Evolutionary conservation across 2,329 filamentous ascomycete genomes (phyloP), one percentile per base, ranked within the genome.

Genomic region (Trematosphaeria pertusa): DNA sequence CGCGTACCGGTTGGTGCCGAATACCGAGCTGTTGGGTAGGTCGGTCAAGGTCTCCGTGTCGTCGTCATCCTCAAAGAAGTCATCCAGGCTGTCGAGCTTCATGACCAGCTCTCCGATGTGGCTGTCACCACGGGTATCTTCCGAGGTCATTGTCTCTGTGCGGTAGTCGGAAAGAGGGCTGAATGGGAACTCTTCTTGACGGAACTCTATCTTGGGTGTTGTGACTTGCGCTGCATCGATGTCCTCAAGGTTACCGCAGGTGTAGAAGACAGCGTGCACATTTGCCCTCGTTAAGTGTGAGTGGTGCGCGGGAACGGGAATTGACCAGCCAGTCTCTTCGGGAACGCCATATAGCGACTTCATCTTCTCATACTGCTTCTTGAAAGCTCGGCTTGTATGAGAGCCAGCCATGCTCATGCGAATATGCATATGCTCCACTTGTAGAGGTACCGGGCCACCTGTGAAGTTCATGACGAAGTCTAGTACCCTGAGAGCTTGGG

Each of bases 391-490:
- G 43, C 70, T 78, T 0, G 91, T 94, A 2, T 91, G 91, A 1
- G 89, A 87, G 10, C 89, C 87, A 4, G 91, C 92, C 91, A 99
- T 97, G 72, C 93, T 97, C 95, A 99, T 99, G 30, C 94, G 86
- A 48, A 99, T 77, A 65, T 97, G 91, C 61, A 97, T 91, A 61
- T 89, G 91, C 71, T 97, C 94, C 81, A 96, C 91, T 20, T 37
- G 28, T 11, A 35, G 37, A 1, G 93, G 88, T 22, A 74, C 78
- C 4, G 70, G 57, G 3, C 89, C 91, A 4, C 90, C 89, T 0
- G 91, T 91, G 78, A 97, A 93, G 20, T 89, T 90, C 83, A 97
- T 96, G 60, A 97, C 94, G 55, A 93, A 89, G 70, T 99, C 94
- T 48, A 99, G 78, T 1, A 99, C 93, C 56, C 91, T 86, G 8